Evolutionary conservation across 2,329 filamentous ascomycete species (phyloP), one percentile per base, ranked within the genome.

Genomic region (Zarea fungicola): DNA sequence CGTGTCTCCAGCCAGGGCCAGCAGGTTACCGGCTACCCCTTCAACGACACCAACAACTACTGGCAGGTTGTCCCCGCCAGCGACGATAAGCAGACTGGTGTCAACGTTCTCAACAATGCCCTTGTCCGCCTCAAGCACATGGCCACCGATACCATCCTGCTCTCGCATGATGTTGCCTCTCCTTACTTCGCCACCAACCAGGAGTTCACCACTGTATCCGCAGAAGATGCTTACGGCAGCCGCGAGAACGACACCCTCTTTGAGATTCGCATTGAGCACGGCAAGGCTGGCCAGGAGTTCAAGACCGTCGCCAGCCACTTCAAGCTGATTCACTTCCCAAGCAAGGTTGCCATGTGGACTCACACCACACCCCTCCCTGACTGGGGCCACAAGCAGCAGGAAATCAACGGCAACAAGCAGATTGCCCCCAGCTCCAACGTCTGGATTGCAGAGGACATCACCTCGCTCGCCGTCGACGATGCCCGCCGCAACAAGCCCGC

Each of bases 321-420:
- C 80, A 97, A 96, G 73, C 79, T 99, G 52, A 81, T 99, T 59
- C 93, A 99, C 69, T 83, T 87, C 62, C 90, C 92, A 7, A 95
- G 89, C 67, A 95, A 95, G 67, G 93, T 99, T 43, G 92, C 93
- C 56, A 95, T 99, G 92, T 99, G 93, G 93, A 99, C 93, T 23
- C 92, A 97, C 68, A 87, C 87, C 29, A 93, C 84, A 52, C 89
- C 93, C 42, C 81, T 99, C n/a, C 93, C 93, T 5, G 93, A 99
- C 4, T 99, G 93, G 93, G 93, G 80, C 22, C 92, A 87, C 74
- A 93, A 95, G 68, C 93, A 99, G 69, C 92, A 95, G 62, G 93
- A 99, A 67, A 96, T 99, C 75, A 99, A 99, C 68, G 93, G 93
- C 52, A 99, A 99, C 77, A 99, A 99, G 80, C 95, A 96, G 65